Conservation (phyloP, 2,329 filamentous ascomycete genomes). For the Ascochyta lentis region DNA sequence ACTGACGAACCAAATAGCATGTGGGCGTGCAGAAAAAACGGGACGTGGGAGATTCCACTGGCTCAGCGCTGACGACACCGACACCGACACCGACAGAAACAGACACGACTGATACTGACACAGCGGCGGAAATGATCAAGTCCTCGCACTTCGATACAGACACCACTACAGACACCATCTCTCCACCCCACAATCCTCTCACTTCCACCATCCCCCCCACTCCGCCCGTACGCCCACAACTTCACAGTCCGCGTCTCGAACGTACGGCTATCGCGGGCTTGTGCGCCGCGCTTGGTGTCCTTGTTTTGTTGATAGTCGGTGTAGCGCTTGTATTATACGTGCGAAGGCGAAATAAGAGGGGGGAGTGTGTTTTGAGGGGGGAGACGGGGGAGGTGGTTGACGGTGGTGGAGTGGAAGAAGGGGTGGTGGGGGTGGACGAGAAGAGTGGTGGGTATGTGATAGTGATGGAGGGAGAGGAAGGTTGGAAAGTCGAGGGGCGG, state of each 20-base stretch:
- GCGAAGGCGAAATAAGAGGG: conserved; percentile 18
- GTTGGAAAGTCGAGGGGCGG: conserved; percentile 22
- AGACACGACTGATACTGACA: background rate
- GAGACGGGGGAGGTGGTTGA: conserved; percentile 29
- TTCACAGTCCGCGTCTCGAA: background rate
- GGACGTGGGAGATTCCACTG: too few species aligned
- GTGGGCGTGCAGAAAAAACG: too few species aligned
- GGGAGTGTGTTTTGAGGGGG: conserved; percentile 24
- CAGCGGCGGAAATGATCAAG: too few species aligned
- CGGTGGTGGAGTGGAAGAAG: conserved; percentile 25
- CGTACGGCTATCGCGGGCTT: conserved; percentile 1
- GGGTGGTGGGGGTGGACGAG: conserved; percentile 32
- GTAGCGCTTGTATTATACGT: conserved; percentile 14
- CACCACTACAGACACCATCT: too few species aligned
- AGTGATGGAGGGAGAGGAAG: conserved; percentile 19
- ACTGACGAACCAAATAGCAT: too few species aligned
- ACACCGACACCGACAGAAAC: too few species aligned
- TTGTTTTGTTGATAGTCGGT: conserved; percentile 6
- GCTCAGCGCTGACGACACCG: too few species aligned
- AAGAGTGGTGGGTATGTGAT: conserved; percentile 24
- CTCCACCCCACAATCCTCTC: too few species aligned
- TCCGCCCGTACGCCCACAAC: background rate
- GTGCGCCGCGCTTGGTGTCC: background rate
- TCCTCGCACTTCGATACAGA: too few species aligned
- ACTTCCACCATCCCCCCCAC: background rate